A percentile compares a stretch with the other conserved stretches of the same genome.
Evolutionary conservation across 2,329 filamentous ascomycete species (phyloP).

Genomic region (Fusarium multiceps): DNA sequence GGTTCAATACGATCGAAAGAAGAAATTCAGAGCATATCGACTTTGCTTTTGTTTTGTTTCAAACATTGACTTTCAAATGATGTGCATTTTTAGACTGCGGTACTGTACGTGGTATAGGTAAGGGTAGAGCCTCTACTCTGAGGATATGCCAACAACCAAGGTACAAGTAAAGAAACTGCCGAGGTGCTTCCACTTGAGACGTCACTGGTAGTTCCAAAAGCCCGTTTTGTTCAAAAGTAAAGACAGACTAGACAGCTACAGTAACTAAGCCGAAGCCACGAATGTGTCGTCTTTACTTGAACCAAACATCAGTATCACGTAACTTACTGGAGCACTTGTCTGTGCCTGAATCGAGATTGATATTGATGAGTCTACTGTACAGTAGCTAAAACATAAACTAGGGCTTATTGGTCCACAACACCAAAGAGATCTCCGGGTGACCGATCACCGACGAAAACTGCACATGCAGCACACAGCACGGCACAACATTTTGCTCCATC

Average conservation of each 20-base stretch:
- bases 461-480: not conserved
- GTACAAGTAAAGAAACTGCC: not conserved
- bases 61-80: not conserved
- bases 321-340: not conserved
- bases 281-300: not conserved
- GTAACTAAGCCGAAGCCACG: not conserved
- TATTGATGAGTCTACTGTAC: not conserved
- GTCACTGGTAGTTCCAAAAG: not conserved
- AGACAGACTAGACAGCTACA: not conserved
- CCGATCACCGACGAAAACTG: not conserved
- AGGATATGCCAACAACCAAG: not conserved
- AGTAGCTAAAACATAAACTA: not conserved
- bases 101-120: not conserved
- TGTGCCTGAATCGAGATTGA: not conserved
- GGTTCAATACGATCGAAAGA: not conserved
- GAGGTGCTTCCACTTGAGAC: not conserved
- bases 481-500: not conserved
- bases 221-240: constrained; percentile 7
- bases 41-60: not conserved
- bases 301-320: not conserved
- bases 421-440: not conserved
- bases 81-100: not conserved
- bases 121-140: not conserved
- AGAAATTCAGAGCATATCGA: not conserved
- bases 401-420: not conserved